Conservation (phyloP, 148 eudicot genomes). For the Fallopia convolvulus region DNA sequence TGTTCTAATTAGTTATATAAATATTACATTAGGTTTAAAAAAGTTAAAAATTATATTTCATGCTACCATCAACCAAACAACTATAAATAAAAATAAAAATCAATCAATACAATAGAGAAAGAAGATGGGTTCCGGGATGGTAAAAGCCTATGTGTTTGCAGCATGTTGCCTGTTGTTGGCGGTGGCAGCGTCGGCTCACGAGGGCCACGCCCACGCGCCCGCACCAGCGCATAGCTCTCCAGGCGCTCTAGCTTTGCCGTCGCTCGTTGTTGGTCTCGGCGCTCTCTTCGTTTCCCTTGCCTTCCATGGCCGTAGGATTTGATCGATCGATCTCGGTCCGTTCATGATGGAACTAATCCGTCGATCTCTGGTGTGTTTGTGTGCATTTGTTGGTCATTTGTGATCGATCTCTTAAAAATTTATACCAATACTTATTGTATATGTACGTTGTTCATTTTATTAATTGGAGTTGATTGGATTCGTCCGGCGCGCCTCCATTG, state of each 20-base stretch:
- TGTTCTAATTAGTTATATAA: too few species aligned
- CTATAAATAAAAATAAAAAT: background rate
- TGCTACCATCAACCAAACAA: background rate
- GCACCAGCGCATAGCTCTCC: background rate
- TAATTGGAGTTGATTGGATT: background rate
- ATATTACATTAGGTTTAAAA: too few species aligned
- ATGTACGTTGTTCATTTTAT: background rate
- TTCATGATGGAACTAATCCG: background rate
- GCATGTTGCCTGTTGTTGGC: slow-evolving; percentile 7
- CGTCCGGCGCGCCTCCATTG: background rate
- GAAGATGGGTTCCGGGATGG: background rate
- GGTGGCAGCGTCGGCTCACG: background rate
- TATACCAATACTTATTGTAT: background rate
- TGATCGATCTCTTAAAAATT: background rate
- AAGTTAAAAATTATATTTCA: too few species aligned
- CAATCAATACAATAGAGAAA: background rate
- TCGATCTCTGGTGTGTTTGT: background rate
- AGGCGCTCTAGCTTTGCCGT: background rate
- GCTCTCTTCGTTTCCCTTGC: background rate
- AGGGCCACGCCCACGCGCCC: background rate
- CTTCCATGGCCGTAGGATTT: background rate
- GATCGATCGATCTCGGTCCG: background rate
- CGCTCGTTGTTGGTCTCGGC: background rate
- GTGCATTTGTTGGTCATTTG: background rate
- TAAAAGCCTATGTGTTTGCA: background rate